Evolutionary conservation across 2,329 filamentous ascomycete species (phyloP).

Genomic region (Pseudogymnoascus sp.): DNA sequence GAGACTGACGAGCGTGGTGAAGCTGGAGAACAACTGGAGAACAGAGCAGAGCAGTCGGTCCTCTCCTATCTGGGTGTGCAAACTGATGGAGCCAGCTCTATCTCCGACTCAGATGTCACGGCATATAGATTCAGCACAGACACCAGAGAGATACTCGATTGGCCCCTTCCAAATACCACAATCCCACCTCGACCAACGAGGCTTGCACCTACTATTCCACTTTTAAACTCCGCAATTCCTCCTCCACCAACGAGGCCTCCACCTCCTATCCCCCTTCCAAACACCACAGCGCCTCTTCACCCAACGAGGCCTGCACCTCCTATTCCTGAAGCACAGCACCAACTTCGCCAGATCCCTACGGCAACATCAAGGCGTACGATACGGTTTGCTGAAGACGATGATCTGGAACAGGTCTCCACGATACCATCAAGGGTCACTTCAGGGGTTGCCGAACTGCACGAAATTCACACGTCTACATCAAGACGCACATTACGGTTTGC

Average conservation of each 20-base stretch:
- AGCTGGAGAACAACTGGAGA: background rate
- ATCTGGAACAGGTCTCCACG: background rate
- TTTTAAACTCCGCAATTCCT: background rate
- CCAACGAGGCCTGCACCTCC: background rate
- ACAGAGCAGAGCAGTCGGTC: too few species aligned
- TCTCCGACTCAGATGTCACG: too few species aligned
- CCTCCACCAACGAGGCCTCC: background rate
- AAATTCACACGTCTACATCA: background rate
- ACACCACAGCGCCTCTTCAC: background rate
- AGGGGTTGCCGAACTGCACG: background rate
- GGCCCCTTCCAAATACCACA: background rate
- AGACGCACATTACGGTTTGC: background rate
- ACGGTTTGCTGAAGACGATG: background rate
- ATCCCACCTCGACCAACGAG: background rate
- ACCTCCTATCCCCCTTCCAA: background rate
- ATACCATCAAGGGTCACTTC: background rate
- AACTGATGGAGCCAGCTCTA: background rate
- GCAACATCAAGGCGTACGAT: background rate
- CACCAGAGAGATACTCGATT: background rate
- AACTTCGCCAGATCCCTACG: background rate
- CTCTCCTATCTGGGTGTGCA: background rate
- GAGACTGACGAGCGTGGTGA: background rate
- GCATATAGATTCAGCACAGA: background rate
- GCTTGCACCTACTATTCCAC: background rate
- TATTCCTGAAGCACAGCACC: background rate